Conservation (phyloP, 345 rosid species). For the Cardiospermum halicacabum region DNA sequence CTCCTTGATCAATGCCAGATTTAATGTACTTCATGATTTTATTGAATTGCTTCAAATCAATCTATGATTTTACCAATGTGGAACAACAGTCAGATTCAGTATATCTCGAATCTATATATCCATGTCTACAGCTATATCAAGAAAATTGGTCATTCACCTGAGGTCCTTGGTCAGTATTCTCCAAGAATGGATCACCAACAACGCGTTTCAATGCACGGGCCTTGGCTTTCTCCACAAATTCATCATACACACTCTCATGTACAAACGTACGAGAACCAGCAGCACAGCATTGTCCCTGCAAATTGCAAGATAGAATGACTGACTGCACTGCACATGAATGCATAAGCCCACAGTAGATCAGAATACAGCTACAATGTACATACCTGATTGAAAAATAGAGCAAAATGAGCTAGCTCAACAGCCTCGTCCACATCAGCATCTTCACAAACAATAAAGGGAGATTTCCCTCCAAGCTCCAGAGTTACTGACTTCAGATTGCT, state of each 20-base stretch:
- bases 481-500: constrained; percentile 93
- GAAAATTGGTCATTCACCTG: constrained; percentile 49
- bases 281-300: constrained; percentile 92
- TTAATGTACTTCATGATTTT: constrained; percentile 69
- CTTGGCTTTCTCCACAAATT: constrained; percentile 83
- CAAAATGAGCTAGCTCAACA: constrained; percentile 74
- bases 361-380: constrained; percentile 5
- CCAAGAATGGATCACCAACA: constrained; percentile 90
- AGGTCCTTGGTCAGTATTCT: constrained; percentile 87
- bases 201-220: constrained; percentile 57
- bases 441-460: constrained; percentile 89
- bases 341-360: background rate
- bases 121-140: background rate
- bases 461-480: constrained; percentile 97
- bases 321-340: constrained; percentile 1
- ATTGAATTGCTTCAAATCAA: constrained; percentile 65
- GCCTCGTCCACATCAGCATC: constrained; percentile 94
- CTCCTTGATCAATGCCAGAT: constrained; percentile 72
- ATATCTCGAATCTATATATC: too few relatives aligned
- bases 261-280: constrained; percentile 96
- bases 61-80: constrained; percentile 27
- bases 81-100: background rate
- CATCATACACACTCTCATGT: constrained; percentile 75
- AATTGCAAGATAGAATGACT: background rate
- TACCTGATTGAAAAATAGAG: constrained; percentile 94